These are phyloP conservation scores for Sorghum bicolor DNA, from an alignment of 176 grass and related monocot species.

Conservation along the genomic window DNA sequence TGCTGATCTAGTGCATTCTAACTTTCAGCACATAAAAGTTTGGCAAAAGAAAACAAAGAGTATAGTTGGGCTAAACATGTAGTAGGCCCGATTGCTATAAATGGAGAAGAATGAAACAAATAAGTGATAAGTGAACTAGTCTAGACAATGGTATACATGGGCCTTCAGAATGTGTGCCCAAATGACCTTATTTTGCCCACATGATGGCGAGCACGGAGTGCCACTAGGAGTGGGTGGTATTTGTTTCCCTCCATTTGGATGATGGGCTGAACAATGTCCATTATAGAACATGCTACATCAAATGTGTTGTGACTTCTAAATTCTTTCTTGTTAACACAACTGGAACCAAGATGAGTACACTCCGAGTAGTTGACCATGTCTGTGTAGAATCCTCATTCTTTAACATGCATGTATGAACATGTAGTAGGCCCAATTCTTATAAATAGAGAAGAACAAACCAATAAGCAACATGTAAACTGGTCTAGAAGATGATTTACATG, in stretches of 20 bases:
- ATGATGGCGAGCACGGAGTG: not conserved
- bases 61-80: too few relatives aligned
- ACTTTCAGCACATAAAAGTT: too few relatives aligned
- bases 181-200: not conserved
- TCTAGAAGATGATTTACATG: too few relatives aligned
- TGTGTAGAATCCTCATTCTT: not conserved
- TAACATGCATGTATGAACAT: not conserved
- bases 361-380: not conserved
- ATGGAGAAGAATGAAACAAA: not conserved
- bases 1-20: too few relatives aligned
- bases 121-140: not conserved
- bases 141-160: not conserved
- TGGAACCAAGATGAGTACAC: too few relatives aligned
- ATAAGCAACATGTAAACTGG: too few relatives aligned
- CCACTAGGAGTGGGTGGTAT: not conserved
- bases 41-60: too few relatives aligned
- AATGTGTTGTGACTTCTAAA: not conserved
- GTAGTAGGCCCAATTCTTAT: not conserved
- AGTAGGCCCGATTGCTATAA: not conserved
- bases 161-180: not conserved
- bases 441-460: not conserved
- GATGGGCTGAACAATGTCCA: not conserved
- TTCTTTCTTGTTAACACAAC: not conserved
- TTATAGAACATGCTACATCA: too few relatives aligned
- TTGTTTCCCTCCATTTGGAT: not conserved